phyloP scores from a whole-genome alignment of 768 basidiomycete species.

The Xerocomellus dryophilus region DNA sequence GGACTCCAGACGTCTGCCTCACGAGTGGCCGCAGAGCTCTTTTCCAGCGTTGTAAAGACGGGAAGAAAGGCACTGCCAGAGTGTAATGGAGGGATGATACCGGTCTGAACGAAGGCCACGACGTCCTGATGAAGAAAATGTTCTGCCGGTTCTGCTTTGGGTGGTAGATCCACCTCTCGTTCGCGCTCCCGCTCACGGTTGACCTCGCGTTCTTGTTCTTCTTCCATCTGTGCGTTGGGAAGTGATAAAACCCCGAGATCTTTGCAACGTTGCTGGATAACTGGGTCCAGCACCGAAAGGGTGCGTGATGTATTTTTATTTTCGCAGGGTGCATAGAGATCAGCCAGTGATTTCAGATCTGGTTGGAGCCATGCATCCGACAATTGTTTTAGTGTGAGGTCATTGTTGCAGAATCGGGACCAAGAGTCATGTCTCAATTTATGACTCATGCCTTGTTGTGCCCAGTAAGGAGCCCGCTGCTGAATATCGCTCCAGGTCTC shows the following conservation, averaged over 20 bases:
- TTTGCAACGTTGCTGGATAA: constrained; percentile 2
- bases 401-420: background rate
- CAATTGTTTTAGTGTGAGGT: background rate
- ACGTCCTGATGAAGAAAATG: constrained; percentile 22
- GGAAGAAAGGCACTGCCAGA: constrained; percentile 21
- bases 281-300: background rate
- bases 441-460: constrained; percentile 27
- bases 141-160: constrained; percentile 14
- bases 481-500: constrained; percentile 35
- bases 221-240: constrained; percentile 27
- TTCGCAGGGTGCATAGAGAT: constrained; percentile 29
- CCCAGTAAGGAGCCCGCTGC: too few species aligned
- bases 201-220: constrained; percentile 47
- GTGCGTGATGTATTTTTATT: background rate
- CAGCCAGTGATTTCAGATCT: constrained; percentile 35
- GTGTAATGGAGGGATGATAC: constrained; percentile 13
- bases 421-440: constrained; percentile 7
- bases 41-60: constrained; percentile 6
- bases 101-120: constrained; percentile 23
- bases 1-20: constrained; percentile 21
- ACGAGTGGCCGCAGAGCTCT: background rate
- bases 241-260: constrained; percentile 8
- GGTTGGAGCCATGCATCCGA: constrained; percentile 35
- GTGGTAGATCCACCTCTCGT: constrained; percentile 35
- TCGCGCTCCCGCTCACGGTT: constrained; percentile 41